Base-by-base conservation (phyloP, 495 filamentous ascomycete species). In the Rostrohypoxylon terebratum region DNA sequence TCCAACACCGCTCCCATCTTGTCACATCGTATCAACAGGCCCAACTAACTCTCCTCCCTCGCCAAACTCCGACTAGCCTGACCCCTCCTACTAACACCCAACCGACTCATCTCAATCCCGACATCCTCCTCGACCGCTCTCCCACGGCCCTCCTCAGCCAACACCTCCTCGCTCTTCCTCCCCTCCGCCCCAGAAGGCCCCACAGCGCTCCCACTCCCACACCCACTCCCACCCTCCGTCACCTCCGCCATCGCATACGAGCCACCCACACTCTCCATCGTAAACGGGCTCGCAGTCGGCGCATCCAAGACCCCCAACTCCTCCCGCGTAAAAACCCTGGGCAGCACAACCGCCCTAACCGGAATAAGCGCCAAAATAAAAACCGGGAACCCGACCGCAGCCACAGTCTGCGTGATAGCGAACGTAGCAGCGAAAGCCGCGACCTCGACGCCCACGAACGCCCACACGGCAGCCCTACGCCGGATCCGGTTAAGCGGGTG, bases 331-430 rank as follows among this genome's bases (percentile, higher is more conserved):
- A 98, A 92, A 80, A 86, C 89, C 44, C 81, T 81, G 3, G 94
- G 94, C 66, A 98, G 73, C n/a, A 95, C 45, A 59, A 90, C 84
- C 8, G 90, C 90, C 8, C 95, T 83, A 1, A 92, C 77, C 0
- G 94, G 95, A n/a, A 98, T 90, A 14, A 97, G 80, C 16, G 89
- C 73, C 11, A 96, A 75, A 76, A 98, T 96, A 61, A 97, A 88
- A 7, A 97, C 88, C 3, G 95, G 95, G 76, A 97, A 98, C 2
- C 95, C 93, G 44, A 98, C 96, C 14, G 95, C 95, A 8, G 93
- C 95, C 55, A 97, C 93, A 0, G 95, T 97, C 80, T 98, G 94
- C 8, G 94, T 95, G 72, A 97, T 95, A n/a, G 93, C 94, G 77
- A 98, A 96, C 2, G 92, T 97, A 1, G 90, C 92, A 3, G 84